These are phyloP conservation scores for Alternaria sp. DNA, from an alignment of 2,329 filamentous ascomycete species.

Conservation along the genomic window DNA sequence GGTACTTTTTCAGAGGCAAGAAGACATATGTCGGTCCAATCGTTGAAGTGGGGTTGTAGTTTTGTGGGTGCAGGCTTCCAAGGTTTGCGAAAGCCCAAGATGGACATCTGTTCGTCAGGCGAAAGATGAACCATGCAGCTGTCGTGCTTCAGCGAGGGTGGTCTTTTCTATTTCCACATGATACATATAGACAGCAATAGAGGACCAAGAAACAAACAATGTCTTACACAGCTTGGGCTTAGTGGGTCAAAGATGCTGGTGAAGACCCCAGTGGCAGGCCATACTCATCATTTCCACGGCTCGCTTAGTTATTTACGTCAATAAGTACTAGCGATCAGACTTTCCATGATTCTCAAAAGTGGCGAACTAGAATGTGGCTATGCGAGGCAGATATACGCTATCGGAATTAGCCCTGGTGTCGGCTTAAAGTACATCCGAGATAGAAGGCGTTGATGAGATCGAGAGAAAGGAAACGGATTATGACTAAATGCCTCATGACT, in stretches of 20 bases:
- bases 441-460: neutral
- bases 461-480: neutral
- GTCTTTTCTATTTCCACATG: neutral
- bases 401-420: too few relatives aligned
- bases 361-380: too few relatives aligned
- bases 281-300: neutral
- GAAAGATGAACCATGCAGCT: neutral
- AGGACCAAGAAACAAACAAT: neutral
- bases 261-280: too few relatives aligned
- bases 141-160: neutral
- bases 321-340: neutral
- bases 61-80: neutral
- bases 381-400: neutral
- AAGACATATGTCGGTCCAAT: constrained; percentile 31
- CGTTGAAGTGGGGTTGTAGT: constrained; percentile 17
- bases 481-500: neutral
- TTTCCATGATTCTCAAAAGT: too few relatives aligned
- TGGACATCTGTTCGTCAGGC: neutral
- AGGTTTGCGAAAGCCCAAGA: neutral
- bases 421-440: neutral
- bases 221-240: neutral
- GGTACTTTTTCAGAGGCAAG: constrained; percentile 18
- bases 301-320: neutral
- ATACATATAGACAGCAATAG: neutral
- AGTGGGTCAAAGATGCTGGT: neutral